Percentiles rank a stretch among this genome's conserved stretches.
These are phyloP conservation scores for Mycena rebaudengoi DNA, from an alignment of 768 basidiomycete genomes.

Conservation along the genomic window DNA sequence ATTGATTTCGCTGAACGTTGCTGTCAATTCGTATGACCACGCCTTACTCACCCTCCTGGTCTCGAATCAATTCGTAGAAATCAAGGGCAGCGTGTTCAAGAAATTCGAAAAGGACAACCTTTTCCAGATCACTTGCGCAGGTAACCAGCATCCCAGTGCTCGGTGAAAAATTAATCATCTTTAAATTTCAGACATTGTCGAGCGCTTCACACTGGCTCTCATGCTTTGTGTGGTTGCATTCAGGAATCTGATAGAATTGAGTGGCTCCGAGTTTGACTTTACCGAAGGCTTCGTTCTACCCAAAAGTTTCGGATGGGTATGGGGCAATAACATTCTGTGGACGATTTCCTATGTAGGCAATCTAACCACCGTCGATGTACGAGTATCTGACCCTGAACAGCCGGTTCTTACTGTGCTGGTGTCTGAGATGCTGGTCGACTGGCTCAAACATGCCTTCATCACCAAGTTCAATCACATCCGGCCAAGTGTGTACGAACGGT, in stretches of 20 bases:
- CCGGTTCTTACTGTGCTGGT: conserved; percentile 91
- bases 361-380: not conserved
- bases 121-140: conserved; percentile 98
- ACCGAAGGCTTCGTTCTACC: conserved; percentile 77
- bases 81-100: conserved; percentile 99
- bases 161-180: not conserved
- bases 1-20: conserved; percentile 93
- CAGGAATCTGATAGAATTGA: conserved; percentile 93
- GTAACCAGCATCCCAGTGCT: conserved; percentile 48
- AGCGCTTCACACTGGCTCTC: conserved; percentile 89
- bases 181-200: conserved; percentile 83
- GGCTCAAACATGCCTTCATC: conserved; percentile 99
- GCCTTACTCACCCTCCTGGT: conserved; percentile 92
- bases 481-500: conserved; percentile 93
- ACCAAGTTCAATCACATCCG: conserved; percentile 99
- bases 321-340: conserved; percentile 81
- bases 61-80: conserved; percentile 99
- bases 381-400: conserved; percentile 48
- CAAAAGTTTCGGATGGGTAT: conserved; percentile 85
- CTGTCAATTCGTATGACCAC: conserved; percentile 98
- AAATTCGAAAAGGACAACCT: conserved; percentile 99
- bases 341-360: conserved; percentile 87
- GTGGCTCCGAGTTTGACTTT: conserved; percentile 88
- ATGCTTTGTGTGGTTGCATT: conserved; percentile 94
- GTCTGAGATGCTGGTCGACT: conserved; percentile 95